phyloP scores from a whole-genome alignment of 345 rosid species.

The Bruguiera gymnorhiza region DNA sequence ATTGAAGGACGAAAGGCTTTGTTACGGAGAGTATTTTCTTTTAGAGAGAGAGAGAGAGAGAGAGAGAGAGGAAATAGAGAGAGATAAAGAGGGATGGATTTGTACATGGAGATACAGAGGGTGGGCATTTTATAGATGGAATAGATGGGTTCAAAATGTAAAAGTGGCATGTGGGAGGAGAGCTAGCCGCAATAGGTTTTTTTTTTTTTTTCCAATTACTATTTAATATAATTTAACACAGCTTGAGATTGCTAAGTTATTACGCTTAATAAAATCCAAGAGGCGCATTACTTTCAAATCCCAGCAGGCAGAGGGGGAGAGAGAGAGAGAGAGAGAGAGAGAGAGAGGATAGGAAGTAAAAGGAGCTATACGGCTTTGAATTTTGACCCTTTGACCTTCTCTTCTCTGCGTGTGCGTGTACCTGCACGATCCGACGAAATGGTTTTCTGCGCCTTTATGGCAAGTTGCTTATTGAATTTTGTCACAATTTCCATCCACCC shows the following conservation, averaged over 20 bases:
- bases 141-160: slow-evolving; percentile 24
- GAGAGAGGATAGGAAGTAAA: too few relatives aligned
- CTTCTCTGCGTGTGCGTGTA: slow-evolving; percentile 1
- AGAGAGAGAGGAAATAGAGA: not conserved
- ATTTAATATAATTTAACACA: slow-evolving; percentile 13
- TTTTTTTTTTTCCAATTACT: slow-evolving; percentile 12
- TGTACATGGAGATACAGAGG: slow-evolving; percentile 41
- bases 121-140: slow-evolving; percentile 34
- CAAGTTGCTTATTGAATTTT: slow-evolving; percentile 7
- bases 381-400: slow-evolving; percentile 48
- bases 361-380: slow-evolving; percentile 16
- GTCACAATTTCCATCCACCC: not conserved
- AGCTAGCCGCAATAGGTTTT: slow-evolving; percentile 37
- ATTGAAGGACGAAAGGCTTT: slow-evolving; percentile 13
- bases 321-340: too few relatives aligned
- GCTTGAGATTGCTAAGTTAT: slow-evolving; percentile 23
- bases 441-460: slow-evolving; percentile 3
- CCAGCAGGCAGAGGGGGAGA: too few relatives aligned
- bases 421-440: slow-evolving; percentile 9
- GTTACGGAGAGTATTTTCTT: slow-evolving; percentile 16
- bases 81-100: slow-evolving; percentile 20
- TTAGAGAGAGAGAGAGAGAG: slow-evolving; percentile 26
- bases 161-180: slow-evolving; percentile 20
- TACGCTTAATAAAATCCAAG: slow-evolving; percentile 7
- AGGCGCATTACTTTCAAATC: not conserved